phyloP scores from a whole-genome alignment of 805 yeast species.

The Zygosaccharomyces bailii region DNA sequence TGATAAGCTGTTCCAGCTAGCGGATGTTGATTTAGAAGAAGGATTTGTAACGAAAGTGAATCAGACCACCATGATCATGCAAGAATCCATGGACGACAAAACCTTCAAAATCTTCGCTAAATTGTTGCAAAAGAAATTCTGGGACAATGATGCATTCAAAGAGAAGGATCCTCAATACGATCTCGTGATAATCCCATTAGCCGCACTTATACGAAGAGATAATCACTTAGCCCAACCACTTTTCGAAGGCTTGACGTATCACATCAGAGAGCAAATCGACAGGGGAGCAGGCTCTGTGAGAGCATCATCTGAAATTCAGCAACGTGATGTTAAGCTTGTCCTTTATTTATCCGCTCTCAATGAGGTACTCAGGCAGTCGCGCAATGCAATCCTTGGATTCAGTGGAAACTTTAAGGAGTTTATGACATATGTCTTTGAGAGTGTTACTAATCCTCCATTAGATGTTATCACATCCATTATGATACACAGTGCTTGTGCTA shows the following conservation, averaged over 20 bases:
- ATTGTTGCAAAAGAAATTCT: slow-evolving; percentile 39
- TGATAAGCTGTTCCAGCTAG: slow-evolving; percentile 55
- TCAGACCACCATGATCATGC: slow-evolving; percentile 45
- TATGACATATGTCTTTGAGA: slow-evolving; percentile 28
- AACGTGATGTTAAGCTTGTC: slow-evolving; percentile 73
- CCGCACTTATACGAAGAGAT: slow-evolving; percentile 64
- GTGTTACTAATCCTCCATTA: slow-evolving; percentile 49
- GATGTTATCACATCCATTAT: slow-evolving; percentile 58
- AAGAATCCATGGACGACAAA: slow-evolving; percentile 60
- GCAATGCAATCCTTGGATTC: slow-evolving; percentile 44
- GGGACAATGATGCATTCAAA: slow-evolving; percentile 50
- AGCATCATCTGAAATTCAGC: slow-evolving; percentile 59
- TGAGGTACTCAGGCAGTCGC: slow-evolving; percentile 68
- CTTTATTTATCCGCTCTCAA: slow-evolving; percentile 69
- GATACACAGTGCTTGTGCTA: slow-evolving; percentile 61
- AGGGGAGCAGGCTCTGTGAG: slow-evolving; percentile 81
- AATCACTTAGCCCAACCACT: slow-evolving; percentile 23
- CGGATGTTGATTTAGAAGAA: slow-evolving; percentile 50
- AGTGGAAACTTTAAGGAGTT: slow-evolving; percentile 44
- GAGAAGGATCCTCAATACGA: slow-evolving; percentile 60
- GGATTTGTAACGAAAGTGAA: slow-evolving; percentile 39
- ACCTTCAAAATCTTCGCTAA: slow-evolving; percentile 46
- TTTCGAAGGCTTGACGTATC: slow-evolving; percentile 33
- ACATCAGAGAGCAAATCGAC: slow-evolving; percentile 60
- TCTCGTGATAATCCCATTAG: slow-evolving; percentile 67